Conservation (phyloP, 2,329 filamentous ascomycete species). For the Xylogone sp. region DNA sequence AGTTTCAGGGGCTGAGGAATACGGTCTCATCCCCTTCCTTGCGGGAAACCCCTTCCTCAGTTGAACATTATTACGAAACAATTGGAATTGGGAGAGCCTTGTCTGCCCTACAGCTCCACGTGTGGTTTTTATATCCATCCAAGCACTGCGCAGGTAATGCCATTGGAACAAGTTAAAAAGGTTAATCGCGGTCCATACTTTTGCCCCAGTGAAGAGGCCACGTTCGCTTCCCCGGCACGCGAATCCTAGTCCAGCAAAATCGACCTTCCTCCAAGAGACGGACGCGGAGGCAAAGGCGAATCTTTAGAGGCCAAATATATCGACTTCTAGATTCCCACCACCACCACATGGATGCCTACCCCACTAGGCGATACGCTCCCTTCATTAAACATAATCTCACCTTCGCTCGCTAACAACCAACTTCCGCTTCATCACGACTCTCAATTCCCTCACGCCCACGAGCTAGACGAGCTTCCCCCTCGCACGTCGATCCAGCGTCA, state of each 20-base stretch:
- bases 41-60: too few species aligned
- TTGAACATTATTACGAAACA: too few species aligned
- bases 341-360: constrained; percentile 38
- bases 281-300: background rate
- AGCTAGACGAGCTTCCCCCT: constrained; percentile 24
- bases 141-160: too few species aligned
- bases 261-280: background rate
- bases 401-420: constrained; percentile 14
- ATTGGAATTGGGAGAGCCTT: too few species aligned
- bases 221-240: constrained; percentile 16
- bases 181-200: too few species aligned
- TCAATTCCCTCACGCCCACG: constrained; percentile 24
- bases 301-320: constrained; percentile 26
- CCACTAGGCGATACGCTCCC: constrained; percentile 32
- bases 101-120: too few species aligned
- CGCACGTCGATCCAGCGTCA: constrained; percentile 14
- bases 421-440: constrained; percentile 25
- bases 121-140: too few species aligned
- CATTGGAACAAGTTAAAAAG: too few species aligned
- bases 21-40: too few species aligned
- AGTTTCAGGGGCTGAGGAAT: too few species aligned
- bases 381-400: constrained; percentile 21
- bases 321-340: constrained; percentile 21
- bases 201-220: constrained; percentile 18
- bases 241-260: too few species aligned